Evolutionary conservation across 2,329 filamentous ascomycete genomes (phyloP), one percentile per base, ranked within the genome.

Genomic region (Pseudocercospora vitis): DNA sequence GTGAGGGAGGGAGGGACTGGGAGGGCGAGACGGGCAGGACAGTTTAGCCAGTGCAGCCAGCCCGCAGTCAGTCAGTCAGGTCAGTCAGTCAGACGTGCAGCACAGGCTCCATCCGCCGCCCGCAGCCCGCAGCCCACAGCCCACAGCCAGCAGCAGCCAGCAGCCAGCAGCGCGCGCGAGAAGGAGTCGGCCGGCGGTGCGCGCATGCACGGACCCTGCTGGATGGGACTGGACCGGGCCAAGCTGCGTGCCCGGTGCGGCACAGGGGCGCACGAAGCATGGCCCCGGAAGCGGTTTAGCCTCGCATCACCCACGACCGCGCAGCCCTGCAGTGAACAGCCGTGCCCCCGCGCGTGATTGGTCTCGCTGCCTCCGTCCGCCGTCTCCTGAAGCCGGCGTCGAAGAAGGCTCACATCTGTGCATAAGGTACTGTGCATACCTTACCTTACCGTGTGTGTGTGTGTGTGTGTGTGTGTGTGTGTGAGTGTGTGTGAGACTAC

Each of bases 291-390:
- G 19, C 19, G 37, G 37, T 12, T 1, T 42, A 26, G 37, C 7
- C 18, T 21, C n/a, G 37, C 18, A 42, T 26, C 37, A 42, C 19
- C n/a, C 37, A 21, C 37, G 37, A 42, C 37, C 37, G 21, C 21
- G 21, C 37, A 42, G 24, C 37, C 37, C 37, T 42, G 37, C 33
- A 37, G 33, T 16, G 33, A 16, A 37, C 33, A 37, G 33, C 33
- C 33, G n/a, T 35, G 32, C n/a, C 32, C 18, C 33, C 19, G 33
- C 7, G 4, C 19, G 14, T 18, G 14, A 14, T 19, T 18, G 33
- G 7, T 8, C 14, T 7, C 11, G 33, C 14, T 19, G 14, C 33
- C 19, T 14, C 14, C 7, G n/a, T n/a, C n/a, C n/a, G 18, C 37
- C 19, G 8, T 19, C 19, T 42, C 37, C 37, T 42, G 37, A 42